phyloP scores from a whole-genome alignment of 2,329 filamentous ascomycete genomes.

The Scorias spongiosa region DNA sequence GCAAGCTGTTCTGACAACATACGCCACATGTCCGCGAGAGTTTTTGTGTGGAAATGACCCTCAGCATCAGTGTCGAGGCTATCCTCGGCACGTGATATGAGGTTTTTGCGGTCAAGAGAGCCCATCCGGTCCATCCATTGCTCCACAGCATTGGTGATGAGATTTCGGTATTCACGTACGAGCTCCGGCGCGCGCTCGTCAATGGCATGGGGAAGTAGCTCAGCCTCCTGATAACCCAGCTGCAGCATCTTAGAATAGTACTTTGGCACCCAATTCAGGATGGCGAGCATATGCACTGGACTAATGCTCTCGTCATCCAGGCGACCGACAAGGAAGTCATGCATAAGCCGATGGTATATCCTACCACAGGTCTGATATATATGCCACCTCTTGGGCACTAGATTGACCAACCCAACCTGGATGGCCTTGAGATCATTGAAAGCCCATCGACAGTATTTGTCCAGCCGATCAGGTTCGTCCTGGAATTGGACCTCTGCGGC shows the following conservation, averaged over 20 bases:
- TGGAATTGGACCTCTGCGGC: slow-evolving; percentile 60
- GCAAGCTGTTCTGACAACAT: slow-evolving; percentile 90
- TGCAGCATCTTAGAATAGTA: slow-evolving; percentile 95
- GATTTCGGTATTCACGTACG: slow-evolving; percentile 80
- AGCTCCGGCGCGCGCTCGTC: slow-evolving; percentile 83
- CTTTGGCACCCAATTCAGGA: slow-evolving; percentile 88
- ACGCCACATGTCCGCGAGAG: slow-evolving; percentile 86
- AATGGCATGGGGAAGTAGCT: slow-evolving; percentile 73
- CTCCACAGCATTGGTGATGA: slow-evolving; percentile 90
- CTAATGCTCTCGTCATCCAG: slow-evolving; percentile 75
- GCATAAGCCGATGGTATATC: slow-evolving; percentile 91
- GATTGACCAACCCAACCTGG: slow-evolving; percentile 74
- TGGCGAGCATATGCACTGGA: slow-evolving; percentile 74
- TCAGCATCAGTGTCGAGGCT: slow-evolving; percentile 79
- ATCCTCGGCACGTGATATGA: slow-evolving; percentile 61
- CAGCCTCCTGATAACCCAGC: slow-evolving; percentile 57
- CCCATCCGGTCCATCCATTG: slow-evolving; percentile 97
- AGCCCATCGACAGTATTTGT: slow-evolving; percentile 86
- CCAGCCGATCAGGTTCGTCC: slow-evolving; percentile 65
- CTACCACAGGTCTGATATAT: slow-evolving; percentile 80
- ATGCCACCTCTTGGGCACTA: slow-evolving; percentile 95
- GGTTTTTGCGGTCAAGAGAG: slow-evolving; percentile 63
- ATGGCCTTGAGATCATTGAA: slow-evolving; percentile 96
- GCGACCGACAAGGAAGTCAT: slow-evolving; percentile 71
- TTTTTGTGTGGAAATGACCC: slow-evolving; percentile 82